Percentiles rank a stretch among this genome's conserved stretches.
These are phyloP conservation scores for Phytophthora pini DNA, from an alignment of 352 stramenopile genomes.

Conservation along the genomic window DNA sequence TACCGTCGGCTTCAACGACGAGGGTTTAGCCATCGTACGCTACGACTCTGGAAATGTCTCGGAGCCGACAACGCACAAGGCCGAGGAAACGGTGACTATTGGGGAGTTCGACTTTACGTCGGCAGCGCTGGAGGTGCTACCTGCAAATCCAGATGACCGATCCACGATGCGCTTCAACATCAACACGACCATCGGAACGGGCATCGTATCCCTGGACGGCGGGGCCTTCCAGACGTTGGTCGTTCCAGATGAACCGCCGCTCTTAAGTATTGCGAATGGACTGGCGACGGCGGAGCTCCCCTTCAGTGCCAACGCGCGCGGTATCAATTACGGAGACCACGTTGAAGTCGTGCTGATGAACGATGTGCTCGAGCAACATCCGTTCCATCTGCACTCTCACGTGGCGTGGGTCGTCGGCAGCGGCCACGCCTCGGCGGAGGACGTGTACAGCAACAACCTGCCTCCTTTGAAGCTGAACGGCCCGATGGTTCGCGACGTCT, in stretches of 20 bases:
- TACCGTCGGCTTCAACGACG: slow-evolving; percentile 28
- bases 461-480: slow-evolving; percentile 28
- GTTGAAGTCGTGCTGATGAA: slow-evolving; percentile 39
- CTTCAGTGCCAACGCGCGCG: slow-evolving; percentile 9
- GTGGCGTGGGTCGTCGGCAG: slow-evolving; percentile 29
- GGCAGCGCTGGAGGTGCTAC: slow-evolving; percentile 14
- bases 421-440: slow-evolving; percentile 23
- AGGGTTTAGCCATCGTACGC: slow-evolving; percentile 29
- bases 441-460: slow-evolving; percentile 14
- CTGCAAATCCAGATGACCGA: slow-evolving; percentile 21
- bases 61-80: slow-evolving; percentile 22
- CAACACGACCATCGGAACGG: slow-evolving; percentile 12
- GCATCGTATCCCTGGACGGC: slow-evolving; percentile 34
- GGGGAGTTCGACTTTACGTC: slow-evolving; percentile 37
- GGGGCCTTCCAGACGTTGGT: slow-evolving; percentile 24
- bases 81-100: slow-evolving; percentile 20
- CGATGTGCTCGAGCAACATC: slow-evolving; percentile 35
- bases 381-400: slow-evolving; percentile 41
- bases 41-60: slow-evolving; percentile 12
- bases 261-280: slow-evolving; percentile 31
- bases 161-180: slow-evolving; percentile 22
- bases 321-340: slow-evolving; percentile 19
- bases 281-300: slow-evolving; percentile 25
- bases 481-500: slow-evolving; percentile 39
- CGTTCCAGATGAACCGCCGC: slow-evolving; percentile 22